Evolutionary conservation across 257 asterid species (phyloP).

Genomic region (Fraxinus americana): DNA sequence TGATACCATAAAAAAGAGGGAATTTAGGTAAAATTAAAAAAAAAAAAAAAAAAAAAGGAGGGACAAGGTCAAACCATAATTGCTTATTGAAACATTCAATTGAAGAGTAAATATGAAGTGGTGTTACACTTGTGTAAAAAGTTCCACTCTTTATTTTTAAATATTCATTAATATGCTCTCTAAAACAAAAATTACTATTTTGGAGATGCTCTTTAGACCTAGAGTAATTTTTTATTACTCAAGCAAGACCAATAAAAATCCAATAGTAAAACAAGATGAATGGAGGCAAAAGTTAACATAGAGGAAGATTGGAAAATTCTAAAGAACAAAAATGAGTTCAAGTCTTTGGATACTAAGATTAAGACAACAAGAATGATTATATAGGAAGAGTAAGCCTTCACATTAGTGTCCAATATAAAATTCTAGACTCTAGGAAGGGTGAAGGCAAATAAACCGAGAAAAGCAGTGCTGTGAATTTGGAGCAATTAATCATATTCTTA

Average conservation of each 20-base stretch:
- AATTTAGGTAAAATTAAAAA: too few species aligned
- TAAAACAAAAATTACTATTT: too few species aligned
- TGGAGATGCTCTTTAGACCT: background rate
- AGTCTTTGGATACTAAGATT: background rate
- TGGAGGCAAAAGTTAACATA: background rate
- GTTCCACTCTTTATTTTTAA: too few species aligned
- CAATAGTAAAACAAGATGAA: background rate
- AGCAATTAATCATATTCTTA: background rate
- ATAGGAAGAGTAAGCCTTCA: background rate
- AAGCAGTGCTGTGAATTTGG: background rate
- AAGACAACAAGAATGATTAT: background rate
- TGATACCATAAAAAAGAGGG: too few species aligned
- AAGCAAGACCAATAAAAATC: too few species aligned
- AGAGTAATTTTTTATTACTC: background rate
- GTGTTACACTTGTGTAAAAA: too few species aligned
- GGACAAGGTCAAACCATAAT: too few species aligned
- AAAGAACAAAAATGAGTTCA: background rate
- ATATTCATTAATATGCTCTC: too few species aligned
- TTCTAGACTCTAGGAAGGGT: background rate
- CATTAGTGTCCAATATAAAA: background rate
- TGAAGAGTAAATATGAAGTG: too few species aligned
- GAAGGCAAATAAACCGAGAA: background rate
- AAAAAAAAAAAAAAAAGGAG: too few species aligned
- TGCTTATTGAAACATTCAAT: too few species aligned
- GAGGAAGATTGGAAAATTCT: background rate